Evolutionary conservation across 768 basidiomycete species (phyloP).

Genomic region (Lentinula aciculospora): DNA sequence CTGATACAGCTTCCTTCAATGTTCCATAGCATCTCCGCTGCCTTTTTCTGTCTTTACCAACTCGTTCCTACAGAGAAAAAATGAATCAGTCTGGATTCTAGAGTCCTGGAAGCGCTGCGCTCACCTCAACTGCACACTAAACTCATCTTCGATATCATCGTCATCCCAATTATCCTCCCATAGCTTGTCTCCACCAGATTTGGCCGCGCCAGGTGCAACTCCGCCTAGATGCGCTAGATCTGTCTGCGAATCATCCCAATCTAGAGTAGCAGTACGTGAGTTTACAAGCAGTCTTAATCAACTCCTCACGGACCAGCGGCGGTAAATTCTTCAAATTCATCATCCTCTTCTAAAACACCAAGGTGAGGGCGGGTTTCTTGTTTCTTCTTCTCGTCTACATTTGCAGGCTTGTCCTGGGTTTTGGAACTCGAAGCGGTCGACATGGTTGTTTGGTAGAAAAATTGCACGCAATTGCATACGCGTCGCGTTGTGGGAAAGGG

Average conservation of each 20-base stretch:
- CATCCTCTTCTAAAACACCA: constrained; percentile 93
- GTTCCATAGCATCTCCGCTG: constrained; percentile 45
- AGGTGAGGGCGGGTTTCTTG: constrained; percentile 58
- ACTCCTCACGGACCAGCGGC: constrained; percentile 57
- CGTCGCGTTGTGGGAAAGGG: neutral
- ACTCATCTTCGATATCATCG: constrained; percentile 97
- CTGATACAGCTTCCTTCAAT: constrained; percentile 20
- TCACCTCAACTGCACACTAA: constrained; percentile 91
- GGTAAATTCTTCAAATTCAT: constrained; percentile 93
- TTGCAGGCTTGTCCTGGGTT: constrained; percentile 26
- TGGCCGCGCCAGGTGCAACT: constrained; percentile 66
- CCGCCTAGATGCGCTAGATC: constrained; percentile 76
- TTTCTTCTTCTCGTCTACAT: constrained; percentile 34
- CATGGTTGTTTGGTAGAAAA: constrained; percentile 19
- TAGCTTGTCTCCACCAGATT: constrained; percentile 81
- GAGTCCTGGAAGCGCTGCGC: too few relatives aligned
- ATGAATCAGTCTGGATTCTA: neutral
- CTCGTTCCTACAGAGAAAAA: constrained; percentile 41
- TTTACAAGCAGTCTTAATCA: too few relatives aligned
- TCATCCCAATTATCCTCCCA: constrained; percentile 99
- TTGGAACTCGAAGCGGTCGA: constrained; percentile 39
- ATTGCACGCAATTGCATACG: neutral
- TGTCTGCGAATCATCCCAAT: constrained; percentile 85
- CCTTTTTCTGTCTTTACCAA: constrained; percentile 53
- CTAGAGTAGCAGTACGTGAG: too few relatives aligned